Evolutionary conservation across 1,284 basidiomycete species (phyloP), one percentile per base, ranked within the genome.

Genomic region (Neotropicomus parvogracilis): DNA sequence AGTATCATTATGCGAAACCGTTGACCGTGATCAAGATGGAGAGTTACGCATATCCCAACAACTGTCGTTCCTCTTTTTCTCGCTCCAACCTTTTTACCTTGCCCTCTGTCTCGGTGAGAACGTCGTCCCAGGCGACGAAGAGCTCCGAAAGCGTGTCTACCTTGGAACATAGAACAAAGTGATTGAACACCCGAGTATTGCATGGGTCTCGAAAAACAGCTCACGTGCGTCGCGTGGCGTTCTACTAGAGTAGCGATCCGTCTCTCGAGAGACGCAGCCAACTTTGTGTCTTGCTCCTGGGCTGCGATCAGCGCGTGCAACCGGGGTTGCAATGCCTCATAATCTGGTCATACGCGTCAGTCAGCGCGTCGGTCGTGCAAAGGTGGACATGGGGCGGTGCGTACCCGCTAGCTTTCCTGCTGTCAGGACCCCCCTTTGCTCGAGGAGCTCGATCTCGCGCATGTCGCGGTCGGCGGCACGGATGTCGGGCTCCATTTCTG

Each of bases 121-220:
- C 74, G 47, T 88, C 85, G 54, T 90, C 85, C 87, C 88, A 91
- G 14, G 77, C 79, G 8, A 91, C 83, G 55, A 90, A 91, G 12
- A 90, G 69, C 53, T 89, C 87, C 5, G 87, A 91, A 2, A 90
- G 70, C 0, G 79, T 77, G 58, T 88, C 85, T 8, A 88, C 80
- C 87, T 89, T n/a, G 51, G 17, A 38, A 52, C 40, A 38, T 21
- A n/a, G 13, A 34, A 13, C 26, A 26, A 32, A 35, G 13, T 4
- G 20, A 26, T 34, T 17, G 19, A 9, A 29, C 31, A 28, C 7
- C 17, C 13, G 34, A 35, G 14, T 14, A 12, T 19, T 12, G 27
- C 39, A 36, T 14, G n/a, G 24, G 40, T 28, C n/a, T n/a, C 27
- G 40, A 33, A 24, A 48, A 7, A 24, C 55, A 47, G 64, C 77